Conservation (phyloP, 1,284 basidiomycete genomes). For the Anthracocystis walkeri region DNA sequence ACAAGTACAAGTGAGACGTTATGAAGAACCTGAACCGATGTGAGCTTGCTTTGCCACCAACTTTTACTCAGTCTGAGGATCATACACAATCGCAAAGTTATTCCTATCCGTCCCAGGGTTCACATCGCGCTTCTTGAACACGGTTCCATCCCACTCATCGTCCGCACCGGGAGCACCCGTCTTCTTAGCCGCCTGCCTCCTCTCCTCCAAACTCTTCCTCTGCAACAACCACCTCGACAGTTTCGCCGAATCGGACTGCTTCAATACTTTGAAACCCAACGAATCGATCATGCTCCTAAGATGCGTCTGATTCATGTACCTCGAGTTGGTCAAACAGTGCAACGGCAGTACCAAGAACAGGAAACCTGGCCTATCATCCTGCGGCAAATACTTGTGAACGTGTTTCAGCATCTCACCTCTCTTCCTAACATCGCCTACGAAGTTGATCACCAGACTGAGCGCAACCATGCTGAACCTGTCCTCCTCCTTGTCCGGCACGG, state of each 20-base stretch:
- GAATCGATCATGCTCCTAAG: slow-evolving; percentile 65
- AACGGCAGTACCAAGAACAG: slow-evolving; percentile 71
- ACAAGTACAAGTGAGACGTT: slow-evolving; percentile 23
- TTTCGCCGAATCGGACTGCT: slow-evolving; percentile 68
- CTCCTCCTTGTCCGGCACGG: slow-evolving; percentile 38
- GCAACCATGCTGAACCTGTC: slow-evolving; percentile 69
- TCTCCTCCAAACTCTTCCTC: slow-evolving; percentile 24
- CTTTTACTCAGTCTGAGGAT: slow-evolving; percentile 27
- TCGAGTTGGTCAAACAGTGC: slow-evolving; percentile 69
- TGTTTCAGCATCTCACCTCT: slow-evolving; percentile 66
- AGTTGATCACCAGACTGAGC: slow-evolving; percentile 71
- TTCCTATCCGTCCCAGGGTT: slow-evolving; percentile 67
- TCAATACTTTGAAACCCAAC: slow-evolving; percentile 67
- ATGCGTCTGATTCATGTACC: slow-evolving; percentile 69
- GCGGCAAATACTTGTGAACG: slow-evolving; percentile 60
- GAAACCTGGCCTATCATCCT: slow-evolving; percentile 53
- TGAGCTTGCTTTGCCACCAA: neutral
- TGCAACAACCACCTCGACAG: slow-evolving; percentile 70
- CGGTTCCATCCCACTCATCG: slow-evolving; percentile 63
- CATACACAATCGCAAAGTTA: slow-evolving; percentile 69
- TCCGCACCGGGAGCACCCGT: slow-evolving; percentile 10
- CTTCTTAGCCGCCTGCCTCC: slow-evolving; percentile 14
- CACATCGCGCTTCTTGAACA: slow-evolving; percentile 68
- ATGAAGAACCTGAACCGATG: neutral
- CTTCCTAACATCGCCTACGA: slow-evolving; percentile 69